Percentiles rank a stretch among this genome's conserved stretches.
Conservation (phyloP, 192 early-diverging fungal genomes). For the Umbelopsis sp. region DNA sequence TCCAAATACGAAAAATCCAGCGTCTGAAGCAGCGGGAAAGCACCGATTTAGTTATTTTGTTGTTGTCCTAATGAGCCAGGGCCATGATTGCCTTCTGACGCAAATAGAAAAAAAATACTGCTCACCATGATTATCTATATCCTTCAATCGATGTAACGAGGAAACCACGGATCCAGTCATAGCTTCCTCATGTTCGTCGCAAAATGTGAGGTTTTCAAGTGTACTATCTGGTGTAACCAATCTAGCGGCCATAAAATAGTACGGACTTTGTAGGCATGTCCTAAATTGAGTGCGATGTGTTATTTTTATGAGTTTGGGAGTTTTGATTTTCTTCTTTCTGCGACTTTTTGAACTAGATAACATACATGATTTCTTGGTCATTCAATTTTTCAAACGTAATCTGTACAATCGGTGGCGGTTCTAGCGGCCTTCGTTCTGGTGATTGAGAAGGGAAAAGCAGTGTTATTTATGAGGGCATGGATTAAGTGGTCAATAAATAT, state of each 20-base stretch:
- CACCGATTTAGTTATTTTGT: too few relatives aligned
- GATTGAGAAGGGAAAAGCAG: neutral
- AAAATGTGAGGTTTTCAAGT: constrained; percentile 81
- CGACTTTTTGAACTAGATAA: neutral
- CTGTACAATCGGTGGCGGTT: constrained; percentile 20
- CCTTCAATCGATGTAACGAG: constrained; percentile 84
- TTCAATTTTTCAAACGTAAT: neutral
- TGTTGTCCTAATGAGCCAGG: too few relatives aligned
- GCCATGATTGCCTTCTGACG: too few relatives aligned
- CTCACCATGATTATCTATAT: constrained; percentile 63
- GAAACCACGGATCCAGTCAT: constrained; percentile 92
- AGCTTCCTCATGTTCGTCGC: constrained; percentile 80
- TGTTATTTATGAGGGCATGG: neutral
- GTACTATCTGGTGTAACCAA: constrained; percentile 76
- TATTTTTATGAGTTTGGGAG: too few relatives aligned
- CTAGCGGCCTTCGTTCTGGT: constrained; percentile 4
- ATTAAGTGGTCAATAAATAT: too few relatives aligned
- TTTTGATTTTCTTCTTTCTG: too few relatives aligned
- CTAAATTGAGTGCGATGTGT: constrained; percentile 17
- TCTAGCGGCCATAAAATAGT: constrained; percentile 94
- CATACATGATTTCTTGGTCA: constrained; percentile 8
- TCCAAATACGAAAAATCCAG: constrained; percentile 92
- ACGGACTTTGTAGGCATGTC: constrained; percentile 71
- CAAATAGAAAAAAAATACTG: too few relatives aligned
- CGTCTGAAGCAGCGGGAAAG: constrained; percentile 51